These are phyloP conservation scores for Xerocomellus dryophilus DNA, from an alignment of 768 basidiomycete species.

Conservation along the genomic window DNA sequence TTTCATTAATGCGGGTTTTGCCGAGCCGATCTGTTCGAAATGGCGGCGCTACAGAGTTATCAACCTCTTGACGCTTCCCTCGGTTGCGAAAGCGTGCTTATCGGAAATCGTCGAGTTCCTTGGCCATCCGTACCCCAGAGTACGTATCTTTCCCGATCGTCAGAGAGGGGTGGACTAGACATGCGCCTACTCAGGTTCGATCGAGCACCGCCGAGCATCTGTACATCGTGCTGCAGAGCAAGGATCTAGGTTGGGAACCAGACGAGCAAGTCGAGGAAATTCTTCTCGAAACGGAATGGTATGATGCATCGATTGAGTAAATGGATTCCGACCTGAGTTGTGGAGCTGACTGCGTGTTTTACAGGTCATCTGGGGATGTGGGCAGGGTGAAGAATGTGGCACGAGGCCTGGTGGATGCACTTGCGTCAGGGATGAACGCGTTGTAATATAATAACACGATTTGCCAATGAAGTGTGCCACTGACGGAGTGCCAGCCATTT, in stretches of 20 bases:
- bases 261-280: slow-evolving; percentile 61
- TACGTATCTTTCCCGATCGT: slow-evolving; percentile 35
- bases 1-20: slow-evolving; percentile 24
- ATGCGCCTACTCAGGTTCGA: slow-evolving; percentile 54
- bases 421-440: slow-evolving; percentile 32
- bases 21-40: slow-evolving; percentile 12
- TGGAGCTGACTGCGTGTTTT: slow-evolving; percentile 29
- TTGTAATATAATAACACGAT: slow-evolving; percentile 14
- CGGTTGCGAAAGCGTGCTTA: slow-evolving; percentile 42
- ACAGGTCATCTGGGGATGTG: slow-evolving; percentile 49
- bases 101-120: slow-evolving; percentile 59
- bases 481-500: not conserved
- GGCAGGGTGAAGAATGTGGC: slow-evolving; percentile 40
- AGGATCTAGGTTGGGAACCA: slow-evolving; percentile 61
- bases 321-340: slow-evolving; percentile 5
- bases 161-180: slow-evolving; percentile 1
- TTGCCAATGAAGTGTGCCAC: not conserved
- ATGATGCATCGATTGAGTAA: slow-evolving; percentile 24
- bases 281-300: slow-evolving; percentile 84
- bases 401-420: slow-evolving; percentile 38
- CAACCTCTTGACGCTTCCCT: slow-evolving; percentile 55
- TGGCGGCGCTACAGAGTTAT: slow-evolving; percentile 48
- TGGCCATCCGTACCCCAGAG: slow-evolving; percentile 76
- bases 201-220: slow-evolving; percentile 79
- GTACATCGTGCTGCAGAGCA: slow-evolving; percentile 72